Percentiles rank a stretch among this genome's conserved stretches.
Conservation (phyloP, 1,139 yeast species). For the Candida mesenterica region DNA sequence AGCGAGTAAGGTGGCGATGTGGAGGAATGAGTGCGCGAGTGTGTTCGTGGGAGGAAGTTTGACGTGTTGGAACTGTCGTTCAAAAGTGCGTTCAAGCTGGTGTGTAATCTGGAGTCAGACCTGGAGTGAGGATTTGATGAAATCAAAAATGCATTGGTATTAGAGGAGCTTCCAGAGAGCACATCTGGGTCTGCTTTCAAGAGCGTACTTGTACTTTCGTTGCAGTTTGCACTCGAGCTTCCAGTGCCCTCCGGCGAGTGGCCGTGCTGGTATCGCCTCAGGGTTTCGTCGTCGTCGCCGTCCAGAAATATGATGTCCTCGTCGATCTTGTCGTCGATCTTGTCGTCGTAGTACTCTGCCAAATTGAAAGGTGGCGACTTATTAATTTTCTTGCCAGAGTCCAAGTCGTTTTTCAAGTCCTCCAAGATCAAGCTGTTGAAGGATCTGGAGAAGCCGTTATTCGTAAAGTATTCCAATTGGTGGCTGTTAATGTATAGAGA, state of each 20-base stretch:
- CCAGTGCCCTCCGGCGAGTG: too few species aligned
- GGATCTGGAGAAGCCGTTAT: slow-evolving; percentile 43
- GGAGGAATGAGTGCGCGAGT: slow-evolving; percentile 3
- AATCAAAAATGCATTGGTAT: too few species aligned
- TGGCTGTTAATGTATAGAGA: slow-evolving; percentile 3
- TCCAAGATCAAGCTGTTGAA: slow-evolving; percentile 47
- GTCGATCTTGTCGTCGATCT: slow-evolving; percentile 23
- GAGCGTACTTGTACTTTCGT: too few species aligned
- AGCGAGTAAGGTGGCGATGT: slow-evolving; percentile 1
- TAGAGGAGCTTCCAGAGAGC: too few species aligned
- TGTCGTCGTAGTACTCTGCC: slow-evolving; percentile 29
- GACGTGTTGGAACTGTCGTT: background rate
- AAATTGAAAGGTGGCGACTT: slow-evolving; percentile 48
- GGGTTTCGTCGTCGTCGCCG: slow-evolving; percentile 6
- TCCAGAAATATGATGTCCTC: slow-evolving; percentile 11
- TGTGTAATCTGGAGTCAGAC: background rate
- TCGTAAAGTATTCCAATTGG: slow-evolving; percentile 37
- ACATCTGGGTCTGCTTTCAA: too few species aligned
- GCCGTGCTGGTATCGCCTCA: slow-evolving; percentile 4
- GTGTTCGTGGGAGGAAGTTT: too few species aligned
- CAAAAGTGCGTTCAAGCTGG: background rate
- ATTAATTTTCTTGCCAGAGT: slow-evolving; percentile 23
- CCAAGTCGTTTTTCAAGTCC: slow-evolving; percentile 29
- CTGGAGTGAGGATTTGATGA: too few species aligned
- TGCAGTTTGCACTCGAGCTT: too few species aligned